Evolutionary conservation across 352 stramenopile genomes (phyloP).

Genomic region (Globisporangium heterothallicum): DNA sequence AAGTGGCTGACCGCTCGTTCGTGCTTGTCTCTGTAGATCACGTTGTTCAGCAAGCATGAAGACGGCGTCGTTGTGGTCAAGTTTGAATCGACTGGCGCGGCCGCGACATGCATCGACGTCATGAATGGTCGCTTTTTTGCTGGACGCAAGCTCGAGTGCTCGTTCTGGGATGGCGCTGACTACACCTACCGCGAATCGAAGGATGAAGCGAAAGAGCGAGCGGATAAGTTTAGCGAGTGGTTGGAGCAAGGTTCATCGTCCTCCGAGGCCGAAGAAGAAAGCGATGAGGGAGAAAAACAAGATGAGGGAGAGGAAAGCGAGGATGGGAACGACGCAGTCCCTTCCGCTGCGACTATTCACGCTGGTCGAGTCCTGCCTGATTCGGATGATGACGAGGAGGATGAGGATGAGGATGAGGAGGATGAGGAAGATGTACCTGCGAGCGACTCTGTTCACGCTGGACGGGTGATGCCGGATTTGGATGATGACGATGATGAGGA

Average conservation of each 20-base stretch:
- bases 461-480: conserved; percentile 50
- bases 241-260: conserved; percentile 81
- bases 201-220: conserved; percentile 75
- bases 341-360: conserved; percentile 9
- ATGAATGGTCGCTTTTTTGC: conserved; percentile 90
- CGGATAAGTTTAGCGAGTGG: conserved; percentile 94
- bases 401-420: conserved; percentile 23
- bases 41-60: conserved; percentile 91
- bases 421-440: conserved; percentile 6
- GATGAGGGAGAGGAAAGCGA: conserved; percentile 10
- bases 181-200: conserved; percentile 86
- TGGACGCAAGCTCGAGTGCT: conserved; percentile 80
- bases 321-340: not conserved
- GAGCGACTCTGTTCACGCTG: conserved; percentile 32
- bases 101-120: conserved; percentile 81
- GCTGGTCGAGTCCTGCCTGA: conserved; percentile 11
- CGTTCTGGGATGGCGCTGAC: conserved; percentile 95
- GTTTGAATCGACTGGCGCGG: conserved; percentile 82
- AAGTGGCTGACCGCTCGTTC: conserved; percentile 4
- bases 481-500: conserved; percentile 39
- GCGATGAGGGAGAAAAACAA: conserved; percentile 1
- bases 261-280: conserved; percentile 41
- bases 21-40: conserved; percentile 88
- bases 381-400: conserved; percentile 14
- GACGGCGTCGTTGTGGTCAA: conserved; percentile 94